These are phyloP conservation scores for Hemerocallis citrina DNA, from an alignment of 106 monocot species.

Conservation along the genomic window DNA sequence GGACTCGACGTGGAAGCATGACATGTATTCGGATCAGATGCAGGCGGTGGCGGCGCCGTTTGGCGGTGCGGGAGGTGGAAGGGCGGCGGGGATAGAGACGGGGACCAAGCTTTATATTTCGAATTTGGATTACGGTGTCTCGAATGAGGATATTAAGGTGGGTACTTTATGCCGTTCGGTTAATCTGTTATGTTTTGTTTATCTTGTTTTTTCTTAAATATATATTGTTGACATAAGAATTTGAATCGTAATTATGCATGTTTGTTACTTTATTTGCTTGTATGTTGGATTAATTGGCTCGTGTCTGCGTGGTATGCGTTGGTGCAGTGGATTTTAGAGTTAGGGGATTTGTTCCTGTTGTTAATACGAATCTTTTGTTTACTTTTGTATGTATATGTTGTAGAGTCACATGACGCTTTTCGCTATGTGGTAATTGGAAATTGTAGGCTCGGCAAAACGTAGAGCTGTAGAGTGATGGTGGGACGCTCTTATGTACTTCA, in stretches of 20 bases:
- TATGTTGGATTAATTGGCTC: too few species aligned
- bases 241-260: neutral
- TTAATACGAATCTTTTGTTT: too few species aligned
- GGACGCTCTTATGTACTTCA: too few species aligned
- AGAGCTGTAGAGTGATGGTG: too few species aligned
- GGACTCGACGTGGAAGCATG: conserved; percentile 8
- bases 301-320: too few species aligned
- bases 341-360: too few species aligned
- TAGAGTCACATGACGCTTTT: too few species aligned
- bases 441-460: too few species aligned
- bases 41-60: neutral
- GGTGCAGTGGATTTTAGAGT: too few species aligned
- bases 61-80: neutral
- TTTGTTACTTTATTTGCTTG: too few species aligned
- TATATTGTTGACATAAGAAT: neutral
- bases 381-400: too few species aligned
- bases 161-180: neutral
- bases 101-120: conserved; percentile 82
- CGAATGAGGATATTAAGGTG: conserved; percentile 71
- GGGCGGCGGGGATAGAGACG: conserved; percentile 48
- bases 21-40: conserved; percentile 6
- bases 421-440: too few species aligned
- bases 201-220: neutral
- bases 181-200: neutral
- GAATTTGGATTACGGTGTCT: conserved; percentile 75